A percentile compares a stretch with the other conserved stretches of the same genome.
These are phyloP conservation scores for Byssoonygena ceratinophila DNA, from an alignment of 2,329 filamentous ascomycete genomes.

Conservation along the genomic window DNA sequence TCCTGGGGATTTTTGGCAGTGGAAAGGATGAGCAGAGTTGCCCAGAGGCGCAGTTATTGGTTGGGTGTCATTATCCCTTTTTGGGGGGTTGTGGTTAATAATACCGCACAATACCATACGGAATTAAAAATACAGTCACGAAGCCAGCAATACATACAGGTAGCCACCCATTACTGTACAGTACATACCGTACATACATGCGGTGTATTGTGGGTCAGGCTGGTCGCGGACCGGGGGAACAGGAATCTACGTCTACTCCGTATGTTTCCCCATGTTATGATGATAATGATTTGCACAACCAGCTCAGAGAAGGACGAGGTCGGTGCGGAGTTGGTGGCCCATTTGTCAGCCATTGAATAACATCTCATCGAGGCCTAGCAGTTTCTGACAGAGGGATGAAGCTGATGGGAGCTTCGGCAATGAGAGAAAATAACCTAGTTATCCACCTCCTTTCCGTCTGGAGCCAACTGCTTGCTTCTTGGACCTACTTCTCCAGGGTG, in stretches of 20 bases:
- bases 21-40: conserved; percentile 1
- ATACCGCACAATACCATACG: neutral
- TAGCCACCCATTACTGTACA: neutral
- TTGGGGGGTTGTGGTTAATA: neutral
- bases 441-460: neutral
- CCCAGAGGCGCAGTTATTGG: conserved; percentile 5
- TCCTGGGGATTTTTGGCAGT: neutral
- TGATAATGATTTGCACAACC: too few species aligned
- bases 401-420: neutral
- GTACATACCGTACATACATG: too few species aligned
- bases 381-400: too few species aligned
- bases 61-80: conserved; percentile 3
- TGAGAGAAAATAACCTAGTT: neutral
- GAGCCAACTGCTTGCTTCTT: neutral
- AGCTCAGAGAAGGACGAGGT: too few species aligned
- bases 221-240: too few species aligned
- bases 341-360: too few species aligned
- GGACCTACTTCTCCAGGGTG: neutral
- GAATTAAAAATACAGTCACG: neutral
- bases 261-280: too few species aligned
- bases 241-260: too few species aligned
- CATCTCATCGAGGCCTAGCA: too few species aligned
- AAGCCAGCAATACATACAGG: neutral
- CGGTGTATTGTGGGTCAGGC: neutral
- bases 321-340: too few species aligned